phyloP scores from a whole-genome alignment of 345 rosid species.

The Gossypium rotundifolium region DNA sequence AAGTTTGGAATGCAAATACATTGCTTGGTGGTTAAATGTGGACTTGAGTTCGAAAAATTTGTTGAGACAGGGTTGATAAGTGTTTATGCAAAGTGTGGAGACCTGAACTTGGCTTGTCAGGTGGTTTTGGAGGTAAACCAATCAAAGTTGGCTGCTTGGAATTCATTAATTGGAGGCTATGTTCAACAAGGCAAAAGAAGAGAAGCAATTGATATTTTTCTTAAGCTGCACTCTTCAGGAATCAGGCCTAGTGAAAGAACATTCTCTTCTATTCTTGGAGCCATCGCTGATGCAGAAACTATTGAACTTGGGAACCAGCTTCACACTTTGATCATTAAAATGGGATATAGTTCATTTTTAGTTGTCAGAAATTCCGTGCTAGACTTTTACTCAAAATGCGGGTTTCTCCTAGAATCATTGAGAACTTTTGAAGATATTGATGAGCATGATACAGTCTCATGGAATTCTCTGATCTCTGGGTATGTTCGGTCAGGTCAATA shows the following conservation, averaged over 20 bases:
- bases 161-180: constrained; percentile 28
- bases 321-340: constrained; percentile 28
- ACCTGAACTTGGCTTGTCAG: constrained; percentile 19
- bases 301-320: constrained; percentile 25
- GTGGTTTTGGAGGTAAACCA: constrained; percentile 18
- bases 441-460: constrained; percentile 28
- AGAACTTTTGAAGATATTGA: constrained; percentile 25
- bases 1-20: constrained; percentile 32
- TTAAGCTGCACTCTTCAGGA: constrained; percentile 20
- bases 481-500: constrained; percentile 19
- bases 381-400: constrained; percentile 32
- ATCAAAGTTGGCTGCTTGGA: constrained; percentile 24
- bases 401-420: constrained; percentile 16
- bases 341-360: constrained; percentile 21
- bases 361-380: constrained; percentile 24
- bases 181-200: constrained; percentile 23
- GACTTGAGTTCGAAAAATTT: constrained; percentile 24
- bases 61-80: constrained; percentile 25
- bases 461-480: constrained; percentile 32
- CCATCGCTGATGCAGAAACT: constrained; percentile 19
- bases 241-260: constrained; percentile 23
- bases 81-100: constrained; percentile 26
- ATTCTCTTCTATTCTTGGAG: constrained; percentile 28
- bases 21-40: constrained; percentile 22
- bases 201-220: constrained; percentile 28